Base-by-base conservation (phyloP, 352 stramenopile genomes). In the Phytophthora vignae region DNA sequence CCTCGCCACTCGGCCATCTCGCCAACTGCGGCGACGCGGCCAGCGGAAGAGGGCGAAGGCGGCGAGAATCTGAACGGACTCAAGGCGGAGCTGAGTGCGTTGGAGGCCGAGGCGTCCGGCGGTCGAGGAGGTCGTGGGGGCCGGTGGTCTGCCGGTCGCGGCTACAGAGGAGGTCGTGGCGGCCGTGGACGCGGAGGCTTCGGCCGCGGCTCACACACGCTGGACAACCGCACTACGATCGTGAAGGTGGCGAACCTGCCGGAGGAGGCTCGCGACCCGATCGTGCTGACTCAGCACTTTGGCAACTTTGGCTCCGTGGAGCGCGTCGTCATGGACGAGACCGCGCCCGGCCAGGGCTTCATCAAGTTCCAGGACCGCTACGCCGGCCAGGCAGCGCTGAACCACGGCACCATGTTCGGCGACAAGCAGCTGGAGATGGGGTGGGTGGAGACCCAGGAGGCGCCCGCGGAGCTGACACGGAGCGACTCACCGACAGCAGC, bases 281-380 rank as follows among this genome's bases (percentile, higher is more conserved):
- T 87, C 31, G 90, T 94, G 36, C 54, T 95, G 60, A 87, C 92
- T 63, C 88, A 96, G 78, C 90, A 96, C 55, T 96, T 96, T 77
- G 86, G 85, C 64, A 90, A 90, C 55, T 96, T 94, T 79, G 90
- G 90, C n/a, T 76, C 78, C 4, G 85, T 96, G 11, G 88, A 95
- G 64, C 76, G 78, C 15, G 90, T 96, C 19, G 83, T 93, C 48
- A 74, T 95, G 64, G 87, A 91, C 38, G 76, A 81, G 31, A 57
- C 62, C 17, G 52, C 68, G 22, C 74, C 78, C 8, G 71, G 77
- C 17, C 78, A 78, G 50, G 85, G 80, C 8, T 95, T 85, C 55
- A 92, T 96, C 73, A 94, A 96, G 72, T 96, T 96, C 56, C 79
- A 91, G 48, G 88, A 96, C 58, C 83, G 90, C 27, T 95, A 94